phyloP scores from a whole-genome alignment of 1,284 basidiomycete genomes.

The Microbotryum lychnidis-dioicae region DNA sequence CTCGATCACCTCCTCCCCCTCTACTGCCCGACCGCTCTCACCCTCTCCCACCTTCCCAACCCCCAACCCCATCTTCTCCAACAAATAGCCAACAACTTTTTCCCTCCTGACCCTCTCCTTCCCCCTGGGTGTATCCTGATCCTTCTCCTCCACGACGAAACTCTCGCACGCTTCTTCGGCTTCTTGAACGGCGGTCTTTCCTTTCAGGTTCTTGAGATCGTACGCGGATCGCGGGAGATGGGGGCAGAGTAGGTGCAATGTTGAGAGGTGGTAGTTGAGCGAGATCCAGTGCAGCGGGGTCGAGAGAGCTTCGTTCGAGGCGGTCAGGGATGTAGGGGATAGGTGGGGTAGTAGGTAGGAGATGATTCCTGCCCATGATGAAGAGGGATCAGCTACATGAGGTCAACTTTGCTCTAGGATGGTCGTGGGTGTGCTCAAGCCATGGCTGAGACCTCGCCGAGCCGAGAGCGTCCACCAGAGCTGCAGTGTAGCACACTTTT shows the following conservation, averaged over 20 bases:
- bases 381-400: background rate
- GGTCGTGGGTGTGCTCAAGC: background rate
- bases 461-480: background rate
- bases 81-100: conserved; percentile 23
- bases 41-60: conserved; percentile 12
- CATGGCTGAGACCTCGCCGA: background rate
- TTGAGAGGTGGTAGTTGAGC: conserved; percentile 34
- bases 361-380: conserved; percentile 25
- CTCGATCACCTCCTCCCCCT: background rate
- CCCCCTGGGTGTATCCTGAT: conserved; percentile 13
- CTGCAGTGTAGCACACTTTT: background rate
- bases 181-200: conserved; percentile 33
- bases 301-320: conserved; percentile 29
- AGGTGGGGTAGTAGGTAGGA: conserved; percentile 29
- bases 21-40: background rate
- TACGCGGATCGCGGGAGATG: conserved; percentile 25
- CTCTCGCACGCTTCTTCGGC: conserved; percentile 33
- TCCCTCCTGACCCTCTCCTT: conserved; percentile 28
- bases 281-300: conserved; percentile 36
- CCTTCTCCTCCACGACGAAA: conserved; percentile 11
- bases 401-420: background rate
- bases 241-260: conserved; percentile 31
- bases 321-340: conserved; percentile 17
- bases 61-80: conserved; percentile 30
- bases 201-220: conserved; percentile 29